These are phyloP conservation scores for Camellia granthamiana DNA, from an alignment of 148 eudicot species.

Conservation along the genomic window DNA sequence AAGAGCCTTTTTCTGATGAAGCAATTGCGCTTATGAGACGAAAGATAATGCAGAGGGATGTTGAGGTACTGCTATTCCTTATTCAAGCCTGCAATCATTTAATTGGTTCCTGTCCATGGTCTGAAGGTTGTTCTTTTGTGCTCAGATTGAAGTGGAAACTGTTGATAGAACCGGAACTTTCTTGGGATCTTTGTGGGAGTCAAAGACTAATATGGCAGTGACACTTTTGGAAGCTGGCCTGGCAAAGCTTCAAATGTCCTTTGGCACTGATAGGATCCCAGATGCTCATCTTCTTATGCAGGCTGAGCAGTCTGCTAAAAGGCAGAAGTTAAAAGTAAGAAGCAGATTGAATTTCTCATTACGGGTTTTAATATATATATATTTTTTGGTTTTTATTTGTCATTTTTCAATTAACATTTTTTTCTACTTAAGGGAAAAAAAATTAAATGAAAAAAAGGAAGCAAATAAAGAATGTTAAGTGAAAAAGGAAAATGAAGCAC, in stretches of 20 bases:
- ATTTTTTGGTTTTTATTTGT: too few species aligned
- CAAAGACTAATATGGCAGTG: slow-evolving; percentile 61
- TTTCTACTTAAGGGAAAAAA: too few species aligned
- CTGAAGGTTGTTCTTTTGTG: slow-evolving; percentile 1
- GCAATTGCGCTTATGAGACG: slow-evolving; percentile 95
- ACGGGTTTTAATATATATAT: too few species aligned
- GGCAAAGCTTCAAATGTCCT: slow-evolving; percentile 74
- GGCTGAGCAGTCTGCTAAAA: slow-evolving; percentile 87
- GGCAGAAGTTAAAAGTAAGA: slow-evolving; percentile 78
- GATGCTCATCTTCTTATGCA: slow-evolving; percentile 76
- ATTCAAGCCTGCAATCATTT: neutral
- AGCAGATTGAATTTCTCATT: neutral
- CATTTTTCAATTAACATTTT: too few species aligned
- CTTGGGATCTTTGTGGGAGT: slow-evolving; percentile 89
- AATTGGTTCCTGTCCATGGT: neutral
- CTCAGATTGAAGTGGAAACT: slow-evolving; percentile 93
- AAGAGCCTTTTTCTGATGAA: slow-evolving; percentile 78
- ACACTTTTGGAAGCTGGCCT: slow-evolving; percentile 84
- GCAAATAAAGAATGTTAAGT: too few species aligned
- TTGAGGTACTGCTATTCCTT: slow-evolving; percentile 59
- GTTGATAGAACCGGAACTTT: slow-evolving; percentile 96
- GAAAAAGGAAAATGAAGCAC: too few species aligned
- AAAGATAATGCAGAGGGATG: slow-evolving; percentile 93
- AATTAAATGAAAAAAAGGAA: too few species aligned
- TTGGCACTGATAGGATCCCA: slow-evolving; percentile 70